Conservation (phyloP, 208 protist genomes). For the Leishmania gerbilli region DNA sequence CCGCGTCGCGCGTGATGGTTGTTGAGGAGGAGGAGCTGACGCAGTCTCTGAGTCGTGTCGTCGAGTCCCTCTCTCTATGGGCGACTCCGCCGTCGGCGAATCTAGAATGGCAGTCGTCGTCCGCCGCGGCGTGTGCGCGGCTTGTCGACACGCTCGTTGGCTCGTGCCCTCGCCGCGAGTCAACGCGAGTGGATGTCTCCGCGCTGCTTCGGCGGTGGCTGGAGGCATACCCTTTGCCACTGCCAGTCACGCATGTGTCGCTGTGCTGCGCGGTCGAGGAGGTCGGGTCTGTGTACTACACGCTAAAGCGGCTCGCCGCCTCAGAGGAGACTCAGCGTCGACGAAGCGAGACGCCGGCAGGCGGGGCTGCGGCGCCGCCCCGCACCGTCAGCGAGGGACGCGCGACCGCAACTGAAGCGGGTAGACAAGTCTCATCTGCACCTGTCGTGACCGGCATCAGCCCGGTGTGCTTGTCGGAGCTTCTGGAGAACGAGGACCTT, state of each 20-base stretch:
- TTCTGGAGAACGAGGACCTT: slow-evolving; percentile 30
- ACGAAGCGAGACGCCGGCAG: slow-evolving; percentile 7
- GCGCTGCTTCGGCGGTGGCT: slow-evolving; percentile 25
- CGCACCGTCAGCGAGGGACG: background rate
- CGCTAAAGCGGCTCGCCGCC: slow-evolving; percentile 36
- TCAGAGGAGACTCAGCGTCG: slow-evolving; percentile 20
- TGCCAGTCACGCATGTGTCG: slow-evolving; percentile 20
- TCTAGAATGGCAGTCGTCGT: background rate
- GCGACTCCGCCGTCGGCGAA: slow-evolving; percentile 3
- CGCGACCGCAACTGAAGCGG: background rate
- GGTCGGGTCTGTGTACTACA: slow-evolving; percentile 35
- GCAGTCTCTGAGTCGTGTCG: background rate
- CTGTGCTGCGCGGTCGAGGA: slow-evolving; percentile 19
- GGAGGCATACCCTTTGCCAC: slow-evolving; percentile 19
- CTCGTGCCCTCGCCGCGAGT: slow-evolving; percentile 9
- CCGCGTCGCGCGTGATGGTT: background rate
- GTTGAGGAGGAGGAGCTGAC: slow-evolving; percentile 18
- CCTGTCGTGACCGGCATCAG: slow-evolving; percentile 29
- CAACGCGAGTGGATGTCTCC: slow-evolving; percentile 11
- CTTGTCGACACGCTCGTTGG: slow-evolving; percentile 25
- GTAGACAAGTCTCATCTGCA: background rate
- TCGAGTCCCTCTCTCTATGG: slow-evolving; percentile 16
- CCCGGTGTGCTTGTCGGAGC: slow-evolving; percentile 25
- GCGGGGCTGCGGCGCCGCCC: background rate
- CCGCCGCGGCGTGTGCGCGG: slow-evolving; percentile 10